Evolutionary conservation across 495 filamentous ascomycete genomes (phyloP).

Genomic region (Aspergillus ellipticus): DNA sequence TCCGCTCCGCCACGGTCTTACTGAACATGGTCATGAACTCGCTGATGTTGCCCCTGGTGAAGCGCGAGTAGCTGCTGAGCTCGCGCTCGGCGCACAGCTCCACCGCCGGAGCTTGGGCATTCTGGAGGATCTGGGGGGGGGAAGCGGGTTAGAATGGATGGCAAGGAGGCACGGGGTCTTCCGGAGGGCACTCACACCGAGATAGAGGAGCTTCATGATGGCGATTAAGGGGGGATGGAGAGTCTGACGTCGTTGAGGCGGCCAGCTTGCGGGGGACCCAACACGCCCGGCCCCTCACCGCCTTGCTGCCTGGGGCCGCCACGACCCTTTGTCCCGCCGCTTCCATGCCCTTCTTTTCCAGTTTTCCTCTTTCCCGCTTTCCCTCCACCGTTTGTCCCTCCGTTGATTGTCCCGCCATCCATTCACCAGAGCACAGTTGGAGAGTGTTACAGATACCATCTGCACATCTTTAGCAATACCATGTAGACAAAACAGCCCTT

Average conservation of each 20-base stretch:
- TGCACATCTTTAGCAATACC: no score
- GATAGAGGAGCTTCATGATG: constrained; percentile 91
- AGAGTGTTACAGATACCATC: no score
- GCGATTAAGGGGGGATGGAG: constrained; percentile 15
- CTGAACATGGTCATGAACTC: constrained; percentile 55
- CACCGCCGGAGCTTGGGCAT: constrained; percentile 71
- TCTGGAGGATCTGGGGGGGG: constrained; percentile 66
- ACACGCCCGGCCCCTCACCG: constrained; percentile 6
- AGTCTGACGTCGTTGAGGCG: constrained; percentile 14
- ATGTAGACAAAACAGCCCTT: no score
- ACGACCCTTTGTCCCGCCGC: neutral
- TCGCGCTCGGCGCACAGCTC: constrained; percentile 80
- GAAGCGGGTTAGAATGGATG: constrained; percentile 15
- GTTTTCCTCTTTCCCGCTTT: no score
- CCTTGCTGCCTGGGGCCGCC: constrained; percentile 3
- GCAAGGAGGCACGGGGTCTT: neutral
- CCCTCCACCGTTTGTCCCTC: no score
- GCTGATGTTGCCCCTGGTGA: constrained; percentile 58
- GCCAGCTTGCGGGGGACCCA: constrained; percentile 8
- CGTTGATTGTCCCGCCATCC: no score
- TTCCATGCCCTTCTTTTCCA: no score
- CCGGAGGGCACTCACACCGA: constrained; percentile 62
- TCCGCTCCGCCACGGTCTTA: constrained; percentile 72
- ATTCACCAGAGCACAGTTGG: no score
- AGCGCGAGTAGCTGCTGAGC: constrained; percentile 74